Evolutionary conservation across 495 filamentous ascomycete species (phyloP).

Genomic region (Evansstolkia leycettana): DNA sequence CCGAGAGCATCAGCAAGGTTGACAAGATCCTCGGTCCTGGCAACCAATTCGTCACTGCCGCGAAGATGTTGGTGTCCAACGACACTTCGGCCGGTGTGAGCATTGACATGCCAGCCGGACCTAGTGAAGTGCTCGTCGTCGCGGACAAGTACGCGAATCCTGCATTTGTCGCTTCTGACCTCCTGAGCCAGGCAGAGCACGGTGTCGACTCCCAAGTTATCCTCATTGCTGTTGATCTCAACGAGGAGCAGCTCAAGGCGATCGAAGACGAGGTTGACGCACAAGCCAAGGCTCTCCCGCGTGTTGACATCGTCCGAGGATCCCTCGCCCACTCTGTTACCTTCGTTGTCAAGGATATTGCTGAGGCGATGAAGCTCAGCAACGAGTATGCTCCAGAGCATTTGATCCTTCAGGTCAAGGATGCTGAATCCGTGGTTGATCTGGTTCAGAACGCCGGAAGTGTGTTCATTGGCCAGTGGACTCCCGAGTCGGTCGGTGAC

Average conservation of each 20-base stretch:
- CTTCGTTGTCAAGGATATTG: slow-evolving; percentile 63
- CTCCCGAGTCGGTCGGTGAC: slow-evolving; percentile 91
- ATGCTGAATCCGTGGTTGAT: slow-evolving; percentile 58
- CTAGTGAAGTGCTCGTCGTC: slow-evolving; percentile 90
- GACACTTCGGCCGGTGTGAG: slow-evolving; percentile 88
- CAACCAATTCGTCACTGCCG: slow-evolving; percentile 97
- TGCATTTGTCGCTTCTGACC: slow-evolving; percentile 87
- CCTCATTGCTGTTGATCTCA: slow-evolving; percentile 73
- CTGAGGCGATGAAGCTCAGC: slow-evolving; percentile 76
- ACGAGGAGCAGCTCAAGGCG: slow-evolving; percentile 53
- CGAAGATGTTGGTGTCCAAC: slow-evolving; percentile 94
- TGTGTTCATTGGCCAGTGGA: slow-evolving; percentile 92
- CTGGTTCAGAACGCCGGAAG: slow-evolving; percentile 88
- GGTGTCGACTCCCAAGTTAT: slow-evolving; percentile 93
- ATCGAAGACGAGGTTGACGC: slow-evolving; percentile 85
- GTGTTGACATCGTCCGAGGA: slow-evolving; percentile 88
- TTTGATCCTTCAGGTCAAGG: slow-evolving; percentile 76
- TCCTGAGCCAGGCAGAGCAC: slow-evolving; percentile 93
- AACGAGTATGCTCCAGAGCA: slow-evolving; percentile 98
- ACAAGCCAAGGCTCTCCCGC: slow-evolving; percentile 78
- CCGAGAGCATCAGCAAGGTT: slow-evolving; percentile 72
- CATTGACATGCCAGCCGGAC: slow-evolving; percentile 98
- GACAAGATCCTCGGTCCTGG: slow-evolving; percentile 98
- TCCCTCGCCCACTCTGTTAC: slow-evolving; percentile 86
- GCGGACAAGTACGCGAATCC: slow-evolving; percentile 87